Evolutionary conservation across 192 early-diverging fungal species (phyloP).

Genomic region (Pilaira anomala): DNA sequence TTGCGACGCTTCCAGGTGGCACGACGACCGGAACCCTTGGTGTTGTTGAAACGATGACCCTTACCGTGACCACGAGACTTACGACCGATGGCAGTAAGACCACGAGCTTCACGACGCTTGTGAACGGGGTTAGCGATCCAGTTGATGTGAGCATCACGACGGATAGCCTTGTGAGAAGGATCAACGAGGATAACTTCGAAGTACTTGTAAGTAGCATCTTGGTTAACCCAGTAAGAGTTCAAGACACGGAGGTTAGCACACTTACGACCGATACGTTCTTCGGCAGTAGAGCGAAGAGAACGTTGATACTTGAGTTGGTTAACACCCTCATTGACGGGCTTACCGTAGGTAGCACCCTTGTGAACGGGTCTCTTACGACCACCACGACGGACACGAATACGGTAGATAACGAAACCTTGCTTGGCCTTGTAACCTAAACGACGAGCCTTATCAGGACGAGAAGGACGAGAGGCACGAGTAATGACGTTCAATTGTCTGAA

Average conservation of each 20-base stretch:
- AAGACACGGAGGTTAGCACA: constrained; percentile 97
- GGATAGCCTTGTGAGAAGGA: constrained; percentile 96
- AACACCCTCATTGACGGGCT: constrained; percentile 96
- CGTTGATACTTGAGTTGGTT: constrained; percentile 99
- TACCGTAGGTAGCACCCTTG: constrained; percentile 98
- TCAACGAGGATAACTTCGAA: constrained; percentile 98
- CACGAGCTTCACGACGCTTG: constrained; percentile 98
- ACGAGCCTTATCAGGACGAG: constrained; percentile 98
- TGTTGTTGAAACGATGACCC: constrained; percentile 97
- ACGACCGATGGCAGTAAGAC: constrained; percentile 92
- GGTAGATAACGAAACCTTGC: constrained; percentile 99
- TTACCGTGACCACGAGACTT: constrained; percentile 97
- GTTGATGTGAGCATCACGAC: constrained; percentile 98
- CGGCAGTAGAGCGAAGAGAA: constrained; percentile 86
- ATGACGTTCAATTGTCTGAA: constrained; percentile 97
- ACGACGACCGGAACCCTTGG: constrained; percentile 89
- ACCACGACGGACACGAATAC: constrained; percentile 97
- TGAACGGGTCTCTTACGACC: constrained; percentile 93
- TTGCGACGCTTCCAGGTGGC: constrained; percentile 94
- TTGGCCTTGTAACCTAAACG: constrained; percentile 98
- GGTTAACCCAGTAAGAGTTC: constrained; percentile 99
- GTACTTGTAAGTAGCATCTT: constrained; percentile 99
- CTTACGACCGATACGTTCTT: constrained; percentile 96
- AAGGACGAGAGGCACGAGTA: constrained; percentile 97
- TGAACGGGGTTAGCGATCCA: constrained; percentile 97